Evolutionary conservation across 208 protist genomes (phyloP), one percentile per base, ranked within the genome.

Genomic region (Leishmania martiniquensis): DNA sequence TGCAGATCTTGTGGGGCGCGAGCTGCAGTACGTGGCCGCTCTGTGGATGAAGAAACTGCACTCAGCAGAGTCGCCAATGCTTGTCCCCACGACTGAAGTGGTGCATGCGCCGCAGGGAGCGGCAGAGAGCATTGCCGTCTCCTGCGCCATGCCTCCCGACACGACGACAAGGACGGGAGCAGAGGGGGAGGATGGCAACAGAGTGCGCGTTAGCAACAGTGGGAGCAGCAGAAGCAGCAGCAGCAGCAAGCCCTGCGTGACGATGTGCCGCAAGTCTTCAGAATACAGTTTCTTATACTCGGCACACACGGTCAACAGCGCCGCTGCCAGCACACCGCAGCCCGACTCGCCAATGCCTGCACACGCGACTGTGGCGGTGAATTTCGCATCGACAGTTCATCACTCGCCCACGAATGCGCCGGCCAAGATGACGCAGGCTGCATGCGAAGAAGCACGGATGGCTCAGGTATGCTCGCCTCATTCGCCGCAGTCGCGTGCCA

Each of bases 1-100:
- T 47, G 81, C 77, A 9, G 72, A 74, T n/a, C 47, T 85, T 1
- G 73, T 85, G 2, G 75, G 81, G 10, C 69, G 70, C 20, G 76
- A 85, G 67, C 47, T 85, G 72, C 81, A 85, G 68, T 71, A 81
- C 66, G 75, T 85, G 0, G 78, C 81, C 17, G 67, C 75, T 32
- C 54, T 81, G 60, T 85, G 81, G 81, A 78, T 77, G 71, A 37
- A 45, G 15, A 81, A 80, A 68, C 71, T 85, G 39, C 74, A 80
- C n/a, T 39, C 42, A 4, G 39, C 7, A 22, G 52, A 76, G 4
- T 17, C 34, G 1, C 39, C 34, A 37, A 34, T 52, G 25, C 17
- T 20, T 52, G 51, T 25, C 12, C 37, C 1, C n/a, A 45, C 15
- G 52, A 2, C 10, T 15, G 13, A 55, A 32, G 10, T n/a, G 39